Evolutionary conservation across 345 rosid species (phyloP).

Genomic region (Corymbia maculata): DNA sequence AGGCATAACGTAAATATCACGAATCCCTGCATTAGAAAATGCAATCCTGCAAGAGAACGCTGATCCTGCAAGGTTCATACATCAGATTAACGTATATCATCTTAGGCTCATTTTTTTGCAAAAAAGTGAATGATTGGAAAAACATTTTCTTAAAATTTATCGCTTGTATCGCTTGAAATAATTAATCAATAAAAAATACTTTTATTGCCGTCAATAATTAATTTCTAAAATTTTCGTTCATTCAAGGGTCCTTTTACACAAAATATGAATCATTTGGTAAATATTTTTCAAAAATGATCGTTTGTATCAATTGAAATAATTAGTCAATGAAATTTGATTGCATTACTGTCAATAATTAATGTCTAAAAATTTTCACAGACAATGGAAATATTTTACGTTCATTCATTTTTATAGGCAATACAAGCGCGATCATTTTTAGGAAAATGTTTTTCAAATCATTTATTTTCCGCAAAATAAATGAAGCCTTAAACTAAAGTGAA

Average conservation of each 20-base stretch:
- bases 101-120: not conserved
- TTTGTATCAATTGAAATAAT: not conserved
- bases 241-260: not conserved
- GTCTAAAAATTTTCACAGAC: not conserved
- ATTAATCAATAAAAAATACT: not conserved
- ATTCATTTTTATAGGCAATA: not conserved
- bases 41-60: constrained; percentile 51
- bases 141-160: not conserved
- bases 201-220: too few relatives aligned
- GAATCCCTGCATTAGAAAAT: constrained; percentile 42
- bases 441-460: not conserved
- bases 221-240: not conserved
- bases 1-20: constrained; percentile 41
- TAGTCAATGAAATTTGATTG: not conserved
- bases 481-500: not conserved
- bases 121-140: not conserved
- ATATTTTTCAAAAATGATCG: not conserved
- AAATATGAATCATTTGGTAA: not conserved
- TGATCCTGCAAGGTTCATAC: constrained; percentile 27
- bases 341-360: not conserved
- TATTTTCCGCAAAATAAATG: not conserved
- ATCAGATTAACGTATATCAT: not conserved
- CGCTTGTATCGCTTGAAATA: not conserved
- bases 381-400: not conserved
- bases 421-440: not conserved